Evolutionary conservation across 1,284 basidiomycete genomes (phyloP).

Genomic region (Xanthoconium separans): DNA sequence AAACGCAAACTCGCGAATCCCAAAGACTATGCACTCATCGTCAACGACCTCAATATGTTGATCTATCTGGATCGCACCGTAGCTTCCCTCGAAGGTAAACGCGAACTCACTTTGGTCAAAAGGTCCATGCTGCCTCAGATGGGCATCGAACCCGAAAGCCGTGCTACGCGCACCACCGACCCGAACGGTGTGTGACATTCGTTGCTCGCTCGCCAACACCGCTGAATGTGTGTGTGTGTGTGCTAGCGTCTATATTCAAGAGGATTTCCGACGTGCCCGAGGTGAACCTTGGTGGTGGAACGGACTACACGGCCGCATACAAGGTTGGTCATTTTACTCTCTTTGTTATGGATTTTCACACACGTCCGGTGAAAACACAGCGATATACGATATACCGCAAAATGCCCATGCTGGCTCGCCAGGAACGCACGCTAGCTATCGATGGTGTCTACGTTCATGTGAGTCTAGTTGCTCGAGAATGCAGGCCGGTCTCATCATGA

Average conservation of each 20-base stretch:
- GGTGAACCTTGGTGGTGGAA: conserved; percentile 50
- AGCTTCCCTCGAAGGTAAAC: conserved; percentile 85
- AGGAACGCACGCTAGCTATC: conserved; percentile 89
- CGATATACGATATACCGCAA: conserved; percentile 95
- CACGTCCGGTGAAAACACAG: conserved; percentile 38
- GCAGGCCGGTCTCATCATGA: background rate
- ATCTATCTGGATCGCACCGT: conserved; percentile 96
- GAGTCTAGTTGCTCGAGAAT: conserved; percentile 27
- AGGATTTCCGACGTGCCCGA: conserved; percentile 76
- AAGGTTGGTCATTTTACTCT: conserved; percentile 51
- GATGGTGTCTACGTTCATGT: conserved; percentile 96
- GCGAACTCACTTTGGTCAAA: conserved; percentile 83
- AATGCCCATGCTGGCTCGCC: conserved; percentile 88
- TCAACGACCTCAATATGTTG: conserved; percentile 76
- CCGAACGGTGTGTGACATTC: conserved; percentile 71
- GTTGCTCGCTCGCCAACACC: background rate
- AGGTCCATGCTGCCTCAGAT: conserved; percentile 72
- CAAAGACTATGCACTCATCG: conserved; percentile 82
- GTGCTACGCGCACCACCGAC: conserved; percentile 72
- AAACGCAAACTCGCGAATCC: conserved; percentile 72
- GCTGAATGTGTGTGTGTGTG: background rate
- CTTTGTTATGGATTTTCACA: background rate
- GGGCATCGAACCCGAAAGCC: conserved; percentile 60
- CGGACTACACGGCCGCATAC: conserved; percentile 76
- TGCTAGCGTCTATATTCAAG: conserved; percentile 87